Evolutionary conservation across 257 asterid species (phyloP).

Genomic region (Scutellaria baicalensis): DNA sequence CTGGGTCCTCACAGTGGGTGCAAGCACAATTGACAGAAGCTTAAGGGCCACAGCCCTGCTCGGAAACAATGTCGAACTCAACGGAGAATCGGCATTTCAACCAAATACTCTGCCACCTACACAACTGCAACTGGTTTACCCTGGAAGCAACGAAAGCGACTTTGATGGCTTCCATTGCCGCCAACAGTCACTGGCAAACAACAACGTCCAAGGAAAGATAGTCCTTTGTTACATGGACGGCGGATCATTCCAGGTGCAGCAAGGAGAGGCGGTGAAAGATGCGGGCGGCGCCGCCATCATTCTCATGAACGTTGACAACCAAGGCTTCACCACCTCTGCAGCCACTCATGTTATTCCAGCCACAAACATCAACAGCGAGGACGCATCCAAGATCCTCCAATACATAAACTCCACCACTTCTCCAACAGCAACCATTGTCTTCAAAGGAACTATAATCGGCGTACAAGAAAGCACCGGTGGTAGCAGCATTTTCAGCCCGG

Average conservation of each 20-base stretch:
- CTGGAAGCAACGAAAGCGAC: conserved; percentile 1
- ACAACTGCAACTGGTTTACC: conserved; percentile 13
- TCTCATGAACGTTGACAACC: not conserved
- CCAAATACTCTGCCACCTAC: not conserved
- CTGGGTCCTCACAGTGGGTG: conserved; percentile 40
- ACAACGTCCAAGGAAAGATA: conserved; percentile 19
- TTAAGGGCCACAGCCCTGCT: conserved; percentile 13
- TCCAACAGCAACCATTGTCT: conserved; percentile 7
- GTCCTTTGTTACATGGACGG: conserved; percentile 21
- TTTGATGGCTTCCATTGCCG: conserved; percentile 2
- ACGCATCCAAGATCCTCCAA: conserved; percentile 12
- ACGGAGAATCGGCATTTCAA: conserved; percentile 26
- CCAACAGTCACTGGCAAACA: not conserved
- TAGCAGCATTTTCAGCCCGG: conserved; percentile 23
- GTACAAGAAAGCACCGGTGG: conserved; percentile 13
- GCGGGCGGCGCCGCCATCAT: conserved; percentile 40
- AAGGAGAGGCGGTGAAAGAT: conserved; percentile 21
- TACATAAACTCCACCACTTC: conserved; percentile 13
- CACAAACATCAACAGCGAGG: conserved; percentile 6
- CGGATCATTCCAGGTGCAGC: not conserved
- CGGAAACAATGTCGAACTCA: conserved; percentile 16
- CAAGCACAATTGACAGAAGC: conserved; percentile 23
- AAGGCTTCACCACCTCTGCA: not conserved
- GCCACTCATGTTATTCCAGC: conserved; percentile 23
- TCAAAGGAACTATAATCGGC: conserved; percentile 21